These are phyloP conservation scores for Wickerhamomyces mucosus DNA, from an alignment of 805 yeast genomes.

Conservation along the genomic window DNA sequence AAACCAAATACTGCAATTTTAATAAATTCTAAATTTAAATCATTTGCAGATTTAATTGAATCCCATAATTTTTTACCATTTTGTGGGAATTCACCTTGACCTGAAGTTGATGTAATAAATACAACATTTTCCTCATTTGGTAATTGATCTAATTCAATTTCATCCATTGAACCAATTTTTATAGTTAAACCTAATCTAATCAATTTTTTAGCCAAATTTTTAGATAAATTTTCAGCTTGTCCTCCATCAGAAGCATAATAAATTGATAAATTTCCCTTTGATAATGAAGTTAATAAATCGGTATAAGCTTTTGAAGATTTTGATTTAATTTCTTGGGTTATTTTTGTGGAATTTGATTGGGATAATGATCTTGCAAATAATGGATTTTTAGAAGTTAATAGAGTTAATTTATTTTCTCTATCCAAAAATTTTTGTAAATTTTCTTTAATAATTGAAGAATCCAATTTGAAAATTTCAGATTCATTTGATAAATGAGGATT, in stretches of 20 bases:
- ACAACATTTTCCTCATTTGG: conserved; percentile 41
- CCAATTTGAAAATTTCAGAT: conserved; percentile 58
- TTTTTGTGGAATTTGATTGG: conserved; percentile 50
- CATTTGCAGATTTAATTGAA: conserved; percentile 52
- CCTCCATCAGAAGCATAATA: conserved; percentile 93
- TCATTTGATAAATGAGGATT: conserved; percentile 49
- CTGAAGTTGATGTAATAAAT: conserved; percentile 79
- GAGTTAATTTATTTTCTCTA: conserved; percentile 79
- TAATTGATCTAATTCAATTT: conserved; percentile 46
- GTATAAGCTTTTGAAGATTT: conserved; percentile 73
- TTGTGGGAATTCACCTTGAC: conserved; percentile 89
- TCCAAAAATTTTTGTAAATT: conserved; percentile 75
- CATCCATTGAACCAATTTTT: conserved; percentile 45
- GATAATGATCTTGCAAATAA: conserved; percentile 65
- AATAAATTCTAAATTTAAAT: conserved; percentile 65
- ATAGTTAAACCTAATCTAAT: conserved; percentile 43
- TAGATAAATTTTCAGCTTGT: conserved; percentile 76
- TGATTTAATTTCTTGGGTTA: conserved; percentile 47
- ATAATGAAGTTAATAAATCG: conserved; percentile 71
- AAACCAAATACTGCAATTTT: conserved; percentile 72
- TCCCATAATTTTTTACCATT: conserved; percentile 71
- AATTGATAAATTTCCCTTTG: conserved; percentile 76
- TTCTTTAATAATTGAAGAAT: conserved; percentile 72
- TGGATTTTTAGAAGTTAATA: conserved; percentile 65
- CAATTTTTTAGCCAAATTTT: conserved; percentile 46